Evolutionary conservation across 805 yeast genomes (phyloP).

Genomic region (Diddensiella santjacobensis): DNA sequence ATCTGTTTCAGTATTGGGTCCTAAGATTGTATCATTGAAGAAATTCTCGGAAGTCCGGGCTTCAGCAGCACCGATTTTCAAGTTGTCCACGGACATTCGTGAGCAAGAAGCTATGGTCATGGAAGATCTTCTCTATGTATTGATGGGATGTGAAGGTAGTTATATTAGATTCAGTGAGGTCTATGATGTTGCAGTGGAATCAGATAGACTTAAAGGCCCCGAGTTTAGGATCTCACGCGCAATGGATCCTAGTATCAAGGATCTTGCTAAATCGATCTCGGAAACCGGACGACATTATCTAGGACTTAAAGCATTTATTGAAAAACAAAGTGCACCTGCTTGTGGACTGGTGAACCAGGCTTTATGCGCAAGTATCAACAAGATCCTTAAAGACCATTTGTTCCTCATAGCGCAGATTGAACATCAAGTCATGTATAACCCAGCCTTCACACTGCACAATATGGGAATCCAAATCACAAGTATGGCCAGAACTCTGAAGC

Average conservation of each 20-base stretch:
- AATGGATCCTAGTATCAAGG: slow-evolving; percentile 70
- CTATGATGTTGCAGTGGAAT: slow-evolving; percentile 46
- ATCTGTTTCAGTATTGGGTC: slow-evolving; percentile 13
- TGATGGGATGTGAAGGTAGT: slow-evolving; percentile 64
- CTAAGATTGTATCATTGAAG: slow-evolving; percentile 18
- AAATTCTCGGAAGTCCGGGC: slow-evolving; percentile 20
- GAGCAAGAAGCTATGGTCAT: slow-evolving; percentile 63
- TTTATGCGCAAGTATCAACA: slow-evolving; percentile 57
- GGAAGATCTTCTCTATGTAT: slow-evolving; percentile 62
- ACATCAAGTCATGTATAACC: slow-evolving; percentile 45
- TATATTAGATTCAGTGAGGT: slow-evolving; percentile 66
- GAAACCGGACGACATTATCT: slow-evolving; percentile 60
- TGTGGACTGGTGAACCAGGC: slow-evolving; percentile 76
- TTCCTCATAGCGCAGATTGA: slow-evolving; percentile 42
- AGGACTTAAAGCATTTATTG: slow-evolving; percentile 57
- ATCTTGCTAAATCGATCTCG: slow-evolving; percentile 58
- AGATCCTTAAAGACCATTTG: slow-evolving; percentile 37
- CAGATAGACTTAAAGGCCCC: slow-evolving; percentile 58
- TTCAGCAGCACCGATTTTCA: slow-evolving; percentile 6
- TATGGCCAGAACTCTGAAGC: slow-evolving; percentile 42
- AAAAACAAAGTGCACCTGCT: slow-evolving; percentile 48
- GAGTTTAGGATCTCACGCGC: slow-evolving; percentile 69
- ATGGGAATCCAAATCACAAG: slow-evolving; percentile 50
- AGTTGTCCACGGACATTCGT: slow-evolving; percentile 8
- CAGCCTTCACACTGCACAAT: slow-evolving; percentile 54